Evolutionary conservation across 225 moss, liverwort and hornwort species (phyloP).

Genomic region (Physcomitrium patens): DNA sequence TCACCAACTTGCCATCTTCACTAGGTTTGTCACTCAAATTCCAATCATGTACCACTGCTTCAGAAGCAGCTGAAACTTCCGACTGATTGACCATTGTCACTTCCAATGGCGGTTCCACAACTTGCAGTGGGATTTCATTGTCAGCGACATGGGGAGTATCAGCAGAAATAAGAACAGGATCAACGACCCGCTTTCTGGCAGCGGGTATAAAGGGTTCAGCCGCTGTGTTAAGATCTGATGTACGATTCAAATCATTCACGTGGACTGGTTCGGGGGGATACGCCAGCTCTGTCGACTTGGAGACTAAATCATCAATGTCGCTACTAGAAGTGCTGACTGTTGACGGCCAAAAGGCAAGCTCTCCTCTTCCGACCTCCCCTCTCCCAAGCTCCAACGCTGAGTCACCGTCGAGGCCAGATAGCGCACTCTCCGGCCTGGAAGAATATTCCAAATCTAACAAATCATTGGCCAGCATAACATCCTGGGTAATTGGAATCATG

Average conservation of each 20-base stretch:
- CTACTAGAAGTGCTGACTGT: constrained; percentile 31
- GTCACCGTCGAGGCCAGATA: constrained; percentile 23
- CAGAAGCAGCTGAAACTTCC: constrained; percentile 7
- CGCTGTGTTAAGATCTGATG: constrained; percentile 31
- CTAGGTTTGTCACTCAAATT: constrained; percentile 11
- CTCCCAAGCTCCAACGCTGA: constrained; percentile 29
- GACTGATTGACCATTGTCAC: constrained; percentile 9
- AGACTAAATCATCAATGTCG: constrained; percentile 31
- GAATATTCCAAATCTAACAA: constrained; percentile 52
- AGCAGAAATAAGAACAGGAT: constrained; percentile 4
- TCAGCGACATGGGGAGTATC: background rate
- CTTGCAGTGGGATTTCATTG: constrained; percentile 7
- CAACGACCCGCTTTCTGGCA: background rate
- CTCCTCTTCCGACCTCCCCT: background rate
- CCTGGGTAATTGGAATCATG: constrained; percentile 32
- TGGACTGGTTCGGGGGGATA: constrained; percentile 28
- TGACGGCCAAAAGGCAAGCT: constrained; percentile 36
- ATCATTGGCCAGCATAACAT: constrained; percentile 20
- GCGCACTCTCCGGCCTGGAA: constrained; percentile 44
- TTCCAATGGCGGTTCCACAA: constrained; percentile 19
- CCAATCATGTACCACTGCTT: constrained; percentile 9
- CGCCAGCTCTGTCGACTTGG: constrained; percentile 25
- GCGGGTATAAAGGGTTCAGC: constrained; percentile 15
- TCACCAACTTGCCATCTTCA: constrained; percentile 18
- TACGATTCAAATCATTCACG: constrained; percentile 20